Percentiles rank a stretch among this genome's conserved stretches.
These are phyloP conservation scores for Pythium aristosporum DNA, from an alignment of 352 stramenopile species.

Conservation along the genomic window DNA sequence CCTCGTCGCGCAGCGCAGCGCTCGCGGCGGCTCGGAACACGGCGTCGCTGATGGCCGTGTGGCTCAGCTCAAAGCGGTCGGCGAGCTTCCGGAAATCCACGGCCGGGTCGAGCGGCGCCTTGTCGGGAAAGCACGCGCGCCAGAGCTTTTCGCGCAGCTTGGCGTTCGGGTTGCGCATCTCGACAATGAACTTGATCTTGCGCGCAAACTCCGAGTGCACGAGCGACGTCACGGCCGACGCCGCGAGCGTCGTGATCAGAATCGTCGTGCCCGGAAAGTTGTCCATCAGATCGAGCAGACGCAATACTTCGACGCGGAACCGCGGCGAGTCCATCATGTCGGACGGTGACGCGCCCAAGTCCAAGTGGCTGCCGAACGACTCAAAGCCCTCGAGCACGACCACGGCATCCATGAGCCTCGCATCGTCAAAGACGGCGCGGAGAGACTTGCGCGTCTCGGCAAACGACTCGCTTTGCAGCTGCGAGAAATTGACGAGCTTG, in stretches of 20 bases:
- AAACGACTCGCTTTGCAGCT: constrained; percentile 72
- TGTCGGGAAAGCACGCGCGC: constrained; percentile 71
- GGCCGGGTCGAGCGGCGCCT: constrained; percentile 54
- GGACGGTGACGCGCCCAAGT: constrained; percentile 36
- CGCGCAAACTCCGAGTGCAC: constrained; percentile 68
- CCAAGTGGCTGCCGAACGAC: constrained; percentile 77
- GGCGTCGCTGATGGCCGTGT: constrained; percentile 77
- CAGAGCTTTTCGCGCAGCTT: constrained; percentile 73
- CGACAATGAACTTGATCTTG: constrained; percentile 84
- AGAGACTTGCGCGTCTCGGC: constrained; percentile 77
- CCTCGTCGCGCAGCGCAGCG: constrained; percentile 62
- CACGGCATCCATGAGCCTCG: constrained; percentile 83
- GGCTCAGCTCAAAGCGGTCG: constrained; percentile 75
- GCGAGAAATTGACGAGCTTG: constrained; percentile 79
- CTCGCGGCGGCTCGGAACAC: constrained; percentile 80
- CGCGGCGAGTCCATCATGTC: constrained; percentile 70
- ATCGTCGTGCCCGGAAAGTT: constrained; percentile 79
- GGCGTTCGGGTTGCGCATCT: constrained; percentile 78
- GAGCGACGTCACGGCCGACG: constrained; percentile 40
- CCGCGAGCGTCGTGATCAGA: constrained; percentile 70
- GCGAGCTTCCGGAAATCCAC: constrained; percentile 72
- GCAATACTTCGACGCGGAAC: constrained; percentile 73
- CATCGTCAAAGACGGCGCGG: constrained; percentile 83
- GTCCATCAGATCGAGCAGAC: constrained; percentile 77
- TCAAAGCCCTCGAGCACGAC: constrained; percentile 87